Conservation (phyloP, 2,329 filamentous ascomycete species). For the Fusarium tjaetaba region DNA sequence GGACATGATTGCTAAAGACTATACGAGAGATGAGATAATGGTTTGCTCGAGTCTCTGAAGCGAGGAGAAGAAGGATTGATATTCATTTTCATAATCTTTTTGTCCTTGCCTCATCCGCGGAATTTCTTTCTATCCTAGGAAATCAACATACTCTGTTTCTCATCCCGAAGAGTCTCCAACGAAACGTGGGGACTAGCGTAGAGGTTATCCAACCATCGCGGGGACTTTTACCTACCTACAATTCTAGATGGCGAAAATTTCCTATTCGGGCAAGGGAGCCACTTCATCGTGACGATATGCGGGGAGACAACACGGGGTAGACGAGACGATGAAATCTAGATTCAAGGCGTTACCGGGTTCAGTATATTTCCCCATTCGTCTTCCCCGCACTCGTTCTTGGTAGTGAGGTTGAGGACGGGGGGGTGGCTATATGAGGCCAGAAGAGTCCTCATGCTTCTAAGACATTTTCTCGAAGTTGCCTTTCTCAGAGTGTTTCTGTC, state of each 20-base stretch:
- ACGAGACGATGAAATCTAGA: neutral
- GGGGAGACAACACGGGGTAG: slow-evolving; percentile 21
- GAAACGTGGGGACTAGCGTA: neutral
- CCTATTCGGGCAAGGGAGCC: neutral
- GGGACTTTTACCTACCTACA: no score
- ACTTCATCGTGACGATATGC: neutral
- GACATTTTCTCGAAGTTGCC: neutral
- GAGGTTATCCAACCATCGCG: neutral
- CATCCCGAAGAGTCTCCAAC: neutral
- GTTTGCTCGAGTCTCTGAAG: neutral
- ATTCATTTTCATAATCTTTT: slow-evolving; percentile 11
- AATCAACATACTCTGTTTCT: neutral
- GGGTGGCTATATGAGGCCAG: neutral
- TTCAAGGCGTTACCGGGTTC: neutral
- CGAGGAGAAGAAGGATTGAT: slow-evolving; percentile 2
- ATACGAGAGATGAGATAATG: neutral
- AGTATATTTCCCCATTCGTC: neutral
- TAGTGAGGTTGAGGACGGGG: neutral
- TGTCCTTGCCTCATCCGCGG: neutral
- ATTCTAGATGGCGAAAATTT: slow-evolving; percentile 6
- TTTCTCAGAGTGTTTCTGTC: neutral
- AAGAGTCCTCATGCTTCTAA: neutral
- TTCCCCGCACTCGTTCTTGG: neutral
- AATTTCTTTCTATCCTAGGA: neutral
- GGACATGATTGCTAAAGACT: slow-evolving; percentile 24